These are phyloP conservation scores for Ilyonectria sp. DNA, from an alignment of 2,329 filamentous ascomycete species.

Conservation along the genomic window DNA sequence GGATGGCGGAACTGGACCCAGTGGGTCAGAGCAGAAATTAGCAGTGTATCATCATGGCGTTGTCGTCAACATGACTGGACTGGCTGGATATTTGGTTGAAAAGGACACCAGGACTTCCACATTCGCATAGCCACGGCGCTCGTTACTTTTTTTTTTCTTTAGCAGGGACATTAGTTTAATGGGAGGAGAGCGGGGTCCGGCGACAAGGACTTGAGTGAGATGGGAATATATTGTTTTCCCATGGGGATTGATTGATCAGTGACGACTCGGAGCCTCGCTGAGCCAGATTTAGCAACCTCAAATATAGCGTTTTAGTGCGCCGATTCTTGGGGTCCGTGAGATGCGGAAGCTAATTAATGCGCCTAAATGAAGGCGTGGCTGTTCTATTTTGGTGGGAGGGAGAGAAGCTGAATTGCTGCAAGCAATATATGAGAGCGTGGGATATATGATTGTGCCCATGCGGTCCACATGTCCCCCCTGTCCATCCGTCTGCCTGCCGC, in stretches of 20 bases:
- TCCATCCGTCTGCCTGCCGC: not conserved
- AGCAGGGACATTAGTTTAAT: slow-evolving; percentile 28
- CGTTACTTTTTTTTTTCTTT: slow-evolving; percentile 41
- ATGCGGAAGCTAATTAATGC: not conserved
- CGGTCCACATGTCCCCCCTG: slow-evolving; percentile 6
- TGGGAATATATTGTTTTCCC: not conserved
- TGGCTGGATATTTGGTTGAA: slow-evolving; percentile 31
- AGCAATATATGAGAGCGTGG: slow-evolving; percentile 19
- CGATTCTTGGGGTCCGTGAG: not conserved
- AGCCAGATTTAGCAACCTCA: slow-evolving; percentile 3
- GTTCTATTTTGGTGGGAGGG: slow-evolving; percentile 1
- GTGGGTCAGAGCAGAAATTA: slow-evolving; percentile 14
- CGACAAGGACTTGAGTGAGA: not conserved
- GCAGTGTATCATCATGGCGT: slow-evolving; percentile 33
- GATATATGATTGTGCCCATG: slow-evolving; percentile 19
- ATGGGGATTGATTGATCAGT: slow-evolving; percentile 1
- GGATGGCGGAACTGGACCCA: not conserved
- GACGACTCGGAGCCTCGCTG: not conserved
- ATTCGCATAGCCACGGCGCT: slow-evolving; percentile 47
- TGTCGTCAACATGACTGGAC: slow-evolving; percentile 22
- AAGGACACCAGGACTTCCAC: slow-evolving; percentile 24
- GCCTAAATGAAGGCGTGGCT: not conserved
- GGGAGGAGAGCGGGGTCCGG: slow-evolving; percentile 36
- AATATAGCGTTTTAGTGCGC: not conserved
- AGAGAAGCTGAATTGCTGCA: slow-evolving; percentile 10